Percentiles rank a stretch among this genome's conserved stretches.
phyloP scores from a whole-genome alignment of 2,329 filamentous ascomycete genomes.

The Colletotrichum cordylinicola region DNA sequence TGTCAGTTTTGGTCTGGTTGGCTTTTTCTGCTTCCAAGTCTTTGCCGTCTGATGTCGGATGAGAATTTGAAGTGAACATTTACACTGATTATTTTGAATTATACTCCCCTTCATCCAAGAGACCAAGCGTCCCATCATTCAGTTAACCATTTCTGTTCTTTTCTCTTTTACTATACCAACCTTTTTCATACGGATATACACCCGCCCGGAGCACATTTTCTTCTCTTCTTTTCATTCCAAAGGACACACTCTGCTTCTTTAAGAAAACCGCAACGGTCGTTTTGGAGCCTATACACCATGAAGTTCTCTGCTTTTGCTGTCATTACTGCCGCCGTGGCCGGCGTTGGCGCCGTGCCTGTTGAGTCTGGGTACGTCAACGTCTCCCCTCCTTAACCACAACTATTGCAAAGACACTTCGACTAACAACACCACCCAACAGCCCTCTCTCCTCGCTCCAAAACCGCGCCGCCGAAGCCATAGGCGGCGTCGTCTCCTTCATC shows the following conservation, averaged over 20 bases:
- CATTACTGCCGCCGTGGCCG: background rate
- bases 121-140: background rate
- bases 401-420: background rate
- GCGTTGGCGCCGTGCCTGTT: constrained; percentile 1
- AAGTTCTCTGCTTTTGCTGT: constrained; percentile 9
- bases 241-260: background rate
- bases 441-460: background rate
- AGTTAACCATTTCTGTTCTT: background rate
- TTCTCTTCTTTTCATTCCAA: background rate
- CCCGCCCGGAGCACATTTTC: background rate
- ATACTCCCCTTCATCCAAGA: background rate
- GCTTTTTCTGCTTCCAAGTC: background rate
- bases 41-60: constrained; percentile 3
- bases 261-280: background rate
- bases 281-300: background rate
- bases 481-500: constrained; percentile 8
- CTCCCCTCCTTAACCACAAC: background rate
- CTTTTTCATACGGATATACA: background rate
- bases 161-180: background rate
- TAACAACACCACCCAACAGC: background rate
- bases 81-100: background rate
- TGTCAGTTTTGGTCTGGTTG: background rate
- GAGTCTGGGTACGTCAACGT: constrained; percentile 1
- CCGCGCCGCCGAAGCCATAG: constrained; percentile 12
- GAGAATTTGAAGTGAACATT: background rate